Conservation (phyloP, 768 basidiomycete species). For the Sarcomyxa edulis region DNA sequence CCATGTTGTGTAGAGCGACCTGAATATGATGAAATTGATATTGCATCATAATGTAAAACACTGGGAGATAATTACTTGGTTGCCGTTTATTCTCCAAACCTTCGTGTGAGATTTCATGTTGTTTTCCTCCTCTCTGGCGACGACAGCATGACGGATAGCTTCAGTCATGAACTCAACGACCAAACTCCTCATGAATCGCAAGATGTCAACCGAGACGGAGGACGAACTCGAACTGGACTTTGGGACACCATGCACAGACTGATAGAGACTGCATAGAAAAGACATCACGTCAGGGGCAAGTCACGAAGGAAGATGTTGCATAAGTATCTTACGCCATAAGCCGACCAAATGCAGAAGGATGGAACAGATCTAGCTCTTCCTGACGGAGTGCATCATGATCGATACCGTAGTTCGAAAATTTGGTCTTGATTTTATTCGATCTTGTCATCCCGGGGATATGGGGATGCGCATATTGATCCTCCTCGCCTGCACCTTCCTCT, state of each 20-base stretch:
- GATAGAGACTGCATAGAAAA: slow-evolving; percentile 1
- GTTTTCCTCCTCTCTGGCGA: slow-evolving; percentile 54
- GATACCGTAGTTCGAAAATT: slow-evolving; percentile 40
- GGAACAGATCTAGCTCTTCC: slow-evolving; percentile 44
- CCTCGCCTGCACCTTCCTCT: background rate
- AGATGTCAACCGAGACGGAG: slow-evolving; percentile 42
- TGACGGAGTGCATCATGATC: slow-evolving; percentile 34
- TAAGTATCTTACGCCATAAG: slow-evolving; percentile 21
- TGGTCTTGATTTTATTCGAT: slow-evolving; percentile 36
- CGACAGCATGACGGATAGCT: slow-evolving; percentile 44
- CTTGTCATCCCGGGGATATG: slow-evolving; percentile 33
- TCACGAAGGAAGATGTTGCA: background rate
- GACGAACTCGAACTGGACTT: slow-evolving; percentile 6
- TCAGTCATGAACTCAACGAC: slow-evolving; percentile 48
- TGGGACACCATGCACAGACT: slow-evolving; percentile 8
- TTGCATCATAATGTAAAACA: background rate
- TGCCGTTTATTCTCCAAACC: slow-evolving; percentile 46
- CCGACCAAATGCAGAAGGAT: slow-evolving; percentile 31
- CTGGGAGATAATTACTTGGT: slow-evolving; percentile 11
- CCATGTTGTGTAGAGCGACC: slow-evolving; percentile 39
- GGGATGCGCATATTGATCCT: slow-evolving; percentile 7
- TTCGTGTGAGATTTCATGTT: slow-evolving; percentile 53
- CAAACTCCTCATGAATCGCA: slow-evolving; percentile 40
- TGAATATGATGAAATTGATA: slow-evolving; percentile 15
- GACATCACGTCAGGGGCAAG: background rate